Base-by-base conservation (phyloP, 1,284 basidiomycete species). In the Testicularia cyperi region DNA sequence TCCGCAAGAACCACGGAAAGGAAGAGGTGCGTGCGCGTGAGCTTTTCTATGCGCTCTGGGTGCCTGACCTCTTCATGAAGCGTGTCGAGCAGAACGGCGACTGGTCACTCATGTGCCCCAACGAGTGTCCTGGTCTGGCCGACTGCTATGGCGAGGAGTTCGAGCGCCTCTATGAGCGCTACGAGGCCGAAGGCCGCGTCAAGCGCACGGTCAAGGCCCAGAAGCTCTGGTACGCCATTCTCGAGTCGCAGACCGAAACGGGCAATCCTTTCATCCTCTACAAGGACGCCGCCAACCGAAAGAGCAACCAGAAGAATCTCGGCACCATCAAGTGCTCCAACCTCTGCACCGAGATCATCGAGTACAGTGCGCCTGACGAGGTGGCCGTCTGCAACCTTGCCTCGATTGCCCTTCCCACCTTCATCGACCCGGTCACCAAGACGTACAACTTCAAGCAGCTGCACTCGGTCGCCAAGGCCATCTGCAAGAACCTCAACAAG, bases 271-370 rank as follows among this genome's bases (percentile, higher is more conserved):
- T 96, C 82, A 97, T 98, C 88, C 81, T 91, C 34, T 99, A 98
- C 83, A 99, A 99, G 81, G 78, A 79, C 51, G 75, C 79, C 28
- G 77, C 78, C 25, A 79, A 79, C 70, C 70, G 76, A 70, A 68
- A 72, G 75, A 66, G 61, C 27, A 99, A 99, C 81, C 95, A 99
- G 80, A 87, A 94, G 81, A 96, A 99, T 79, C 84, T 98, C 28
- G 95, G 95, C 37, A 95, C 90, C 15, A 98, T 99, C 86, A 98
- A 97, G 82, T 95, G 90, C 5, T 97, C 94, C 51, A 98, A 99
- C 79, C 81, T 99, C 32, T 99, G 95, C 82, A 97, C 94, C 10
- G 95, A 99, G 79, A 98, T 99, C 77, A 89, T 99, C 78, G 91
- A 99, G 80, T 98, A 97, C 80, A 94, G 90, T 40, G 84, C 94